Evolutionary conservation across 129 eudicot genomes (phyloP), one percentile per base, ranked within the genome.

Genomic region (Helianthus annuus): DNA sequence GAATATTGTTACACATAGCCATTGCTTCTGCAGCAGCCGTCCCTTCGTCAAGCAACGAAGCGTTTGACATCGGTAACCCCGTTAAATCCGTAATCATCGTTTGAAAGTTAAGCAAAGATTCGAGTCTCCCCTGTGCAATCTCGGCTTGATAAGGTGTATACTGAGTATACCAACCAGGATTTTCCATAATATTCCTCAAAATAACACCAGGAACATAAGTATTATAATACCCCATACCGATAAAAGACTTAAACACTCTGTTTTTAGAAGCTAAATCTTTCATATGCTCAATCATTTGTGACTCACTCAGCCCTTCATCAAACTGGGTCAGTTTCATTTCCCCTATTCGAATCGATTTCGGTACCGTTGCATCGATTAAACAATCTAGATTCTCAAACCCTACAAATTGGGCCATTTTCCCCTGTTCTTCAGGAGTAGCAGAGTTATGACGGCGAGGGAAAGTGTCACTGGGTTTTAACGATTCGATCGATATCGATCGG

Each of bases 61-160:
- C 97, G 67, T 93, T 89, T 1, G 98, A 84, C 98, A 93, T 93
- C 0, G 96, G 98, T 51, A 93, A 69, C 4, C 87, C 96, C 0
- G 98, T 93, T 12, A 89, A 76, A 79, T 93, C 98, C 8, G 97
- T 82, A 63, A 89, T 75, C 85, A 93, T 62, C 22, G 97, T 89
- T 77, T 93, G 98, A 65, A 70, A 93, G 78, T 93, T 89, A 39
- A 93, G 79, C 82, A 89, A 54, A 13, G 92, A 89, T 39, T 93
- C 98, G 3, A 93, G 91, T 7, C 98, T 71, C 34, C 98, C 95
- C 76, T 93, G 98, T 7, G 96, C 85, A 29, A 89, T 89, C 75
- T 93, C 98, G 52, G 98, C 98, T 65, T 93, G 98, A 48, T 93
- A 93, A 5, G 98, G 98, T 2, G 98, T 93, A 42, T 92, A 92